Base-by-base conservation (phyloP, 2,329 filamentous ascomycete species). In the Clarireedia hainanense region DNA sequence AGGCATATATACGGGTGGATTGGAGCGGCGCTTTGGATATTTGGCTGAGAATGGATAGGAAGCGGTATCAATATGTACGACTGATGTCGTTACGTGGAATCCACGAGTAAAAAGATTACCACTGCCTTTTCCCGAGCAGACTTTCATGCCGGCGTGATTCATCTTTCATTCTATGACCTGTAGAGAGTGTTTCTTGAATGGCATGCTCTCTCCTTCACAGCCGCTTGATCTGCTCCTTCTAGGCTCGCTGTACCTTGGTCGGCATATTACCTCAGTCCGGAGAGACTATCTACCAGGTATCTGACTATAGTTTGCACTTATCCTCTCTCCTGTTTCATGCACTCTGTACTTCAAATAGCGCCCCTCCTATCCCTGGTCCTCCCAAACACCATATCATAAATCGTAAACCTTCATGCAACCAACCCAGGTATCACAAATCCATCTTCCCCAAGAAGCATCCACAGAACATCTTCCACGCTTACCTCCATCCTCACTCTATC, bases 11-110 rank as follows among this genome's bases (percentile, higher is more conserved):
- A 27, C 23, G 36, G 39, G 27, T 50, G 20, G 39, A 40, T 46
- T 27, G 20, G 40, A 39, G 14, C 42, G 53, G 48, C 48, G 53
- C 30, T 34, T 42, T 55, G 52, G 46, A 36, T 43, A 55, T 50
- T 26, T 9, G 36, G 37, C 37, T 55, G 46, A 15, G 9, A 34
- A 55, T 50, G 17, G 47, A 14, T 14, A 47, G 37, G 37, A 20
- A n/a, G 46, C 15, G 30, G 27, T 24, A 46, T 30, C 24, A 23
- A 56, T 42, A 53, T 42, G 42, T 52, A 53, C 26, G 26, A 48
- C 40, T 46, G 17, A 30, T 55, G 52, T 50, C 43, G 26, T 55
- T 37, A 55, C 39, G 6, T 50, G 27, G 30, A 37, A 36, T 10
- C 26, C 30, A 26, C 40, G 36, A 50, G 30, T 24, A 37, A 23